Conservation (phyloP, 2,329 filamentous ascomycete species). For the Zymoseptoria passerinii region DNA sequence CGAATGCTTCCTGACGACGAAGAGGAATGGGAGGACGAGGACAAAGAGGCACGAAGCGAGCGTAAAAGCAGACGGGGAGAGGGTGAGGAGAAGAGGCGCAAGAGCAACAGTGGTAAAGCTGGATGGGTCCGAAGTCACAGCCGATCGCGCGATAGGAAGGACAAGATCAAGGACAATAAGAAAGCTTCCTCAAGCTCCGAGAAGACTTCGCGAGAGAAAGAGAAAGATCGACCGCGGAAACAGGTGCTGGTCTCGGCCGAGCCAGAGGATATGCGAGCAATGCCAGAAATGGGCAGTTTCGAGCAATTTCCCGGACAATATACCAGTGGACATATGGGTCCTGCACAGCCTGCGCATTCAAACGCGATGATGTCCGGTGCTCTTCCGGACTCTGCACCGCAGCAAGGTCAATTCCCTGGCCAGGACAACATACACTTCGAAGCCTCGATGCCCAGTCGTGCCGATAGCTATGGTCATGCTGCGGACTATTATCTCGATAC, state of each 20-base stretch:
- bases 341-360: constrained; percentile 4
- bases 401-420: constrained; percentile 48
- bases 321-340: constrained; percentile 13
- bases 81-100: constrained; percentile 21
- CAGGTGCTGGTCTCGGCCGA: constrained; percentile 9
- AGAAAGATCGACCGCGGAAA: constrained; percentile 8
- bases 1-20: constrained; percentile 25
- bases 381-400: constrained; percentile 20
- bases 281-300: constrained; percentile 25
- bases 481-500: constrained; percentile 56
- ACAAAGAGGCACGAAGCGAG: constrained; percentile 23
- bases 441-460: constrained; percentile 25
- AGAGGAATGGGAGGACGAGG: constrained; percentile 27
- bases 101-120: constrained; percentile 14
- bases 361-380: constrained; percentile 24
- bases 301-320: constrained; percentile 28
- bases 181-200: neutral
- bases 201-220: constrained; percentile 13
- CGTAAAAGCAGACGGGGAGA: constrained; percentile 23
- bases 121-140: constrained; percentile 24
- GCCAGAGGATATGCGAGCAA: constrained; percentile 10
- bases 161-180: neutral
- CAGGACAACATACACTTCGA: constrained; percentile 41
- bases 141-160: constrained; percentile 11
- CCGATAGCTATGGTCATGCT: constrained; percentile 44